These are phyloP conservation scores for Coemansia sp. DNA, from an alignment of 192 early-diverging fungal genomes.

Conservation along the genomic window DNA sequence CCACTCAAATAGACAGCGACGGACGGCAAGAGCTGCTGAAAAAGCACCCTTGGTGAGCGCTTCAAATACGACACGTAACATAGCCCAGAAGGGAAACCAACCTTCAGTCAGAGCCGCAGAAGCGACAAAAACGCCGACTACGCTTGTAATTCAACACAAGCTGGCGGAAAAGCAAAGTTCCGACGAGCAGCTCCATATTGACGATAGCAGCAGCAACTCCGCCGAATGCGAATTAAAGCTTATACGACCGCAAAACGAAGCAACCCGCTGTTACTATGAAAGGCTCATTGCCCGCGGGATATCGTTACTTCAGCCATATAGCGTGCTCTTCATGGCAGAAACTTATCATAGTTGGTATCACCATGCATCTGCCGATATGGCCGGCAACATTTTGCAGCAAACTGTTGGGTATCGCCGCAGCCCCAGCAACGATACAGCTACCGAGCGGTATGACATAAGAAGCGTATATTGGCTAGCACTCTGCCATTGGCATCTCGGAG, in stretches of 20 bases:
- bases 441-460: slow-evolving; percentile 30
- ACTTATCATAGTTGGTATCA: slow-evolving; percentile 53
- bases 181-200: not conserved
- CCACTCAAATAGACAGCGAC: slow-evolving; percentile 19
- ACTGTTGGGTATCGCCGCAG: slow-evolving; percentile 14
- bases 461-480: slow-evolving; percentile 53
- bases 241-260: slow-evolving; percentile 33
- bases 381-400: slow-evolving; percentile 38
- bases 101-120: slow-evolving; percentile 9
- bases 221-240: not conserved
- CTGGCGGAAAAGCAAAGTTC: not conserved
- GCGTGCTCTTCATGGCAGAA: slow-evolving; percentile 44
- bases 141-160: not conserved
- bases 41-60: not conserved
- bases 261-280: slow-evolving; percentile 35
- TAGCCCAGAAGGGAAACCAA: not conserved
- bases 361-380: slow-evolving; percentile 18
- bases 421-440: not conserved
- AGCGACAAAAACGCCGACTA: not conserved
- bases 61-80: not conserved
- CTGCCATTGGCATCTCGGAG: slow-evolving; percentile 54
- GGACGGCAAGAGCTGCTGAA: not conserved
- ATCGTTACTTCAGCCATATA: slow-evolving; percentile 37
- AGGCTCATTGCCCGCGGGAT: slow-evolving; percentile 45
- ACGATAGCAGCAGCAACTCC: slow-evolving; percentile 3